Evolutionary conservation across 2,329 filamentous ascomycete genomes (phyloP).

Genomic region (Fusarium subglutinans): DNA sequence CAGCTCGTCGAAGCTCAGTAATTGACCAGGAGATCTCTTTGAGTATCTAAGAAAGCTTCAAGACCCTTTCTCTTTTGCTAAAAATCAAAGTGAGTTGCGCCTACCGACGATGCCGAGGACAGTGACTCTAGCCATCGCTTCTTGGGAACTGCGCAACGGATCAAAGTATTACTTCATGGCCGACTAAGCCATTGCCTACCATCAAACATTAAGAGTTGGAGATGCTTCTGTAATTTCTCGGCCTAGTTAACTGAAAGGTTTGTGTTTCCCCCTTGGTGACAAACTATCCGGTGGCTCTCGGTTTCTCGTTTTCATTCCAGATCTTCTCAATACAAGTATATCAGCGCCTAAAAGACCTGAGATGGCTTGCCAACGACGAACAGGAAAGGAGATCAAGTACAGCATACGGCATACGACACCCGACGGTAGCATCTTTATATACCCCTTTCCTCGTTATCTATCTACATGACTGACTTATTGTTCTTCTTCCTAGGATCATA

Average conservation of each 20-base stretch:
- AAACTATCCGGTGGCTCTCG: neutral
- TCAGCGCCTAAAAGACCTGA: neutral
- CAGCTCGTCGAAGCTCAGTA: too few relatives aligned
- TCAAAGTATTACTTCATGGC: neutral
- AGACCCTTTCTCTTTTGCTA: too few relatives aligned
- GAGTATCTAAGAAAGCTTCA: rapidly evolving
- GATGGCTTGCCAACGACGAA: rapidly evolving
- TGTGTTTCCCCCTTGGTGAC: neutral
- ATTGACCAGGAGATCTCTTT: rapidly evolving
- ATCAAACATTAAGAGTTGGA: neutral
- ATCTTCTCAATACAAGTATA: rapidly evolving
- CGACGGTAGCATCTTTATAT: too few relatives aligned
- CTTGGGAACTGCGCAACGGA: neutral
- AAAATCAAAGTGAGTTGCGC: neutral
- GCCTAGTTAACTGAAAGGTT: neutral
- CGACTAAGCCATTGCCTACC: rapidly evolving
- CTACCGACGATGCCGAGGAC: neutral
- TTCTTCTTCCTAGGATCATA: rapidly evolving
- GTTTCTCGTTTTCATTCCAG: too few relatives aligned
- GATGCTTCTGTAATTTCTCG: neutral
- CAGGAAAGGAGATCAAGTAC: neutral
- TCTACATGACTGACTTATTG: neutral
- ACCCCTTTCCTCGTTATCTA: too few relatives aligned
- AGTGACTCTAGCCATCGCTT: too few relatives aligned
- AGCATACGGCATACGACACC: neutral